These are phyloP conservation scores for Diplodia corticola DNA, from an alignment of 2,329 filamentous ascomycete species.

Conservation along the genomic window DNA sequence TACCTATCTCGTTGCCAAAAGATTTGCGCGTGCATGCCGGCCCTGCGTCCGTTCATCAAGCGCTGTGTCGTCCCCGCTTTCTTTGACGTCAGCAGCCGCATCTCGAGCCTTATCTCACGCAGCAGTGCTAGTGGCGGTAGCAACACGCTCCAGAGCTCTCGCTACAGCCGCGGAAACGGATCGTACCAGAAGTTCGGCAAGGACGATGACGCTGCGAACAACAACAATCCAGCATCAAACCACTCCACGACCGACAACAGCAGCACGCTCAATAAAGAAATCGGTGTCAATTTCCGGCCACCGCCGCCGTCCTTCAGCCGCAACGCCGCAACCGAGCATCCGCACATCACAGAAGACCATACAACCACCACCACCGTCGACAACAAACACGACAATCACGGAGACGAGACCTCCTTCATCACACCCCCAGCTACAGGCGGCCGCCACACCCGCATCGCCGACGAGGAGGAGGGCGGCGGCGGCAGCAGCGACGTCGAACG, in stretches of 20 bases:
- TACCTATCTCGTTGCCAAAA: conserved; percentile 18
- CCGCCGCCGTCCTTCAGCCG: not conserved
- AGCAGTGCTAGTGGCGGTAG: not conserved
- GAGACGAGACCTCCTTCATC: not conserved
- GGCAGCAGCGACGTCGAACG: too few species aligned
- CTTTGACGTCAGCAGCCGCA: not conserved
- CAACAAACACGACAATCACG: not conserved
- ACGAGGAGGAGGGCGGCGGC: too few species aligned
- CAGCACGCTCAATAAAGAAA: conserved; percentile 1
- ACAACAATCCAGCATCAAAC: not conserved
- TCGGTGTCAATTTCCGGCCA: not conserved
- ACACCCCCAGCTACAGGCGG: not conserved
- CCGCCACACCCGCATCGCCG: not conserved
- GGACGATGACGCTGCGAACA: not conserved
- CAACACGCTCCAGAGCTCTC: not conserved
- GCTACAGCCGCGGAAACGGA: not conserved
- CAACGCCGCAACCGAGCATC: not conserved
- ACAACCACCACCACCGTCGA: not conserved
- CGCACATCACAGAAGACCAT: not conserved
- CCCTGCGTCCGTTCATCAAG: conserved; percentile 34
- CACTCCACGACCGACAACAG: not conserved
- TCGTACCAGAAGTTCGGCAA: conserved; percentile 3
- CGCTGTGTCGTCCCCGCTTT: conserved; percentile 6
- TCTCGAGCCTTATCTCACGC: not conserved
- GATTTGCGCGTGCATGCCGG: conserved; percentile 42